Base-by-base conservation (phyloP, 2,329 filamentous ascomycete genomes). In the Pyrenophora seminiperda region DNA sequence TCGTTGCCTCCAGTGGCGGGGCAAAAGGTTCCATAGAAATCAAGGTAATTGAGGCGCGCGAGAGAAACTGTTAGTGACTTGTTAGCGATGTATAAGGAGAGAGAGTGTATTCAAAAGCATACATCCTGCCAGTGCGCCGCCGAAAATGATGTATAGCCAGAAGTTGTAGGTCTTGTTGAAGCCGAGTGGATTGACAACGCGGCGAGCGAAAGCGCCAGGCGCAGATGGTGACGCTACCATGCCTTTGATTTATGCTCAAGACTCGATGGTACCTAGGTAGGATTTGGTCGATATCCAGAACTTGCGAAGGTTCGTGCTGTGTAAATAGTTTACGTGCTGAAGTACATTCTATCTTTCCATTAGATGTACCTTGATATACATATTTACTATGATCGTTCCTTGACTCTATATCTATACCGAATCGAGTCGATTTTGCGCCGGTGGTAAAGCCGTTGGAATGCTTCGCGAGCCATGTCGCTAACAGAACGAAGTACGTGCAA, bases 121-220 rank as follows among this genome's bases (percentile, higher is more conserved):
- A 56, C 55, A 64, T 14, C 59, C 59, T 13, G 50, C n/a, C 7
- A 64, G 33, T 18, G 58, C 58, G 13, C 61, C 61, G 6, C 47
- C 58, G 30, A 64, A 63, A 20, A 60, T 50, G 31, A 63, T 42
- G 24, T 77, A 86, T 2, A 86, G 72, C 30, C 73, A 56, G 56
- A 85, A 83, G 65, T 83, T 85, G 73, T 84, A 84, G 29, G 74
- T 75, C 59, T 80, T 81, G 2, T 71, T 66, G 71, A 86, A 86
- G 40, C 83, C 83, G 19, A 84, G 50, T 2, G 75, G 70, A 34
- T 70, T 75, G 38, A 63, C 59, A 17, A 67, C 43, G 7, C 46
- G 55, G 7, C 55, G 47, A 3, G 55, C 52, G 29, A 51, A 47
- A 30, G 48, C 40, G 13, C 55, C 56, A 39, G 54, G 53, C 20